phyloP scores from a whole-genome alignment of 768 basidiomycete species.

The Leucocoprinus birnbaumii region DNA sequence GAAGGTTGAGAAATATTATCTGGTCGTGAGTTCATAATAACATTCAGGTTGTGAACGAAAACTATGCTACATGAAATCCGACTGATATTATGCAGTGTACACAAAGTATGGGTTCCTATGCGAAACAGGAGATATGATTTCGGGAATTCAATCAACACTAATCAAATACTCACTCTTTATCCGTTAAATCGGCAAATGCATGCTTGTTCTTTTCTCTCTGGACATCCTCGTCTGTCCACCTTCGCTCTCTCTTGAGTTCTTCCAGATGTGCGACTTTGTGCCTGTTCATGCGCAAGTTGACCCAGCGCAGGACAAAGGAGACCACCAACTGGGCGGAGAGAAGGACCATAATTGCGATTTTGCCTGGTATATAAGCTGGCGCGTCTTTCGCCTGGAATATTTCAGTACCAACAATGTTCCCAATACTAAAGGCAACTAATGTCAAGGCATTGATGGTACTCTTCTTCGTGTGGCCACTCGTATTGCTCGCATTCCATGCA shows the following conservation, averaged over 20 bases:
- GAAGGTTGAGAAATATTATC: too few species aligned
- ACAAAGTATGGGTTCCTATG: constrained; percentile 13
- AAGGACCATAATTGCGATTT: constrained; percentile 61
- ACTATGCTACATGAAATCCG: neutral
- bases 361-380: constrained; percentile 63
- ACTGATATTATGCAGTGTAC: constrained; percentile 9
- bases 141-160: neutral
- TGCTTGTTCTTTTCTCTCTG: constrained; percentile 55
- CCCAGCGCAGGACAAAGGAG: constrained; percentile 46
- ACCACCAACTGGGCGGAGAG: constrained; percentile 49
- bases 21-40: too few species aligned
- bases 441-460: constrained; percentile 64
- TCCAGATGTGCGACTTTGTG: constrained; percentile 40
- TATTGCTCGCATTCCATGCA: constrained; percentile 65
- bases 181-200: constrained; percentile 63
- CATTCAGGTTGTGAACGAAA: neutral
- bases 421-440: constrained; percentile 48
- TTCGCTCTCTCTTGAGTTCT: constrained; percentile 39
- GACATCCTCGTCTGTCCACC: constrained; percentile 59
- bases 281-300: constrained; percentile 52
- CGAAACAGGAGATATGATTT: neutral
- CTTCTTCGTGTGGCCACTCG: constrained; percentile 66
- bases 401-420: constrained; percentile 62
- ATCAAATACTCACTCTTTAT: constrained; percentile 47
- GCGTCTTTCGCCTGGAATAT: constrained; percentile 63